Percentiles rank a stretch among this genome's conserved stretches.
Evolutionary conservation across 306 rosid species (phyloP).

Genomic region (Fagus crenata): DNA sequence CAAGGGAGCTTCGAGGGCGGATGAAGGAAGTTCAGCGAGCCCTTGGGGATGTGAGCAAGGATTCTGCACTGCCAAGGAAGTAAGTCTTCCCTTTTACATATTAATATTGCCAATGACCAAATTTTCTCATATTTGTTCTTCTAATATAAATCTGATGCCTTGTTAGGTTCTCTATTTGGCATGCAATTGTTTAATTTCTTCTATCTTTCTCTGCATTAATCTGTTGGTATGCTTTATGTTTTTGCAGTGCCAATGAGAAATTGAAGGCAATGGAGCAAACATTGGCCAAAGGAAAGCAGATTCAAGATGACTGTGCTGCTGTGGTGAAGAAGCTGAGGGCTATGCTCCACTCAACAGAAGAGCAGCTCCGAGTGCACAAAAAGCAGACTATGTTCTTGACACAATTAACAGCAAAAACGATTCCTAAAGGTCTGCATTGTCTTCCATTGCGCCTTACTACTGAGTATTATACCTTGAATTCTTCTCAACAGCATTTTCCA

Average conservation of each 20-base stretch:
- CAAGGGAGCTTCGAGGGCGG: slow-evolving; percentile 81
- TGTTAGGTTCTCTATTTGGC: slow-evolving; percentile 12
- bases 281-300: slow-evolving; percentile 72
- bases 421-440: slow-evolving; percentile 98
- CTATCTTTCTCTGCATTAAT: slow-evolving; percentile 24
- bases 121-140: slow-evolving; percentile 10
- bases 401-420: slow-evolving; percentile 90
- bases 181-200: slow-evolving; percentile 13
- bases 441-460: slow-evolving; percentile 96
- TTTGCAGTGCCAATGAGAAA: slow-evolving; percentile 68
- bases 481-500: slow-evolving; percentile 70
- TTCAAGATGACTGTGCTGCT: slow-evolving; percentile 78
- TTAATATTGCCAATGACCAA: slow-evolving; percentile 2
- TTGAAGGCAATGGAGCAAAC: slow-evolving; percentile 80
- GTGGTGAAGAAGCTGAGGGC: slow-evolving; percentile 90
- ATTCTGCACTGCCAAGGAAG: slow-evolving; percentile 83
- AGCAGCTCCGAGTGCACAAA: slow-evolving; percentile 85
- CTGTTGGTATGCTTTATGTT: slow-evolving; percentile 15
- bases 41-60: slow-evolving; percentile 86
- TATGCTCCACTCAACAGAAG: slow-evolving; percentile 88
- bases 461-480: slow-evolving; percentile 72
- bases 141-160: slow-evolving; percentile 12
- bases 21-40: slow-evolving; percentile 73
- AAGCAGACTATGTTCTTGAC: slow-evolving; percentile 92
- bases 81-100: slow-evolving; percentile 36